These are phyloP conservation scores for Gonapodya prolifera DNA, from an alignment of 192 early-diverging fungal species.

Conservation along the genomic window DNA sequence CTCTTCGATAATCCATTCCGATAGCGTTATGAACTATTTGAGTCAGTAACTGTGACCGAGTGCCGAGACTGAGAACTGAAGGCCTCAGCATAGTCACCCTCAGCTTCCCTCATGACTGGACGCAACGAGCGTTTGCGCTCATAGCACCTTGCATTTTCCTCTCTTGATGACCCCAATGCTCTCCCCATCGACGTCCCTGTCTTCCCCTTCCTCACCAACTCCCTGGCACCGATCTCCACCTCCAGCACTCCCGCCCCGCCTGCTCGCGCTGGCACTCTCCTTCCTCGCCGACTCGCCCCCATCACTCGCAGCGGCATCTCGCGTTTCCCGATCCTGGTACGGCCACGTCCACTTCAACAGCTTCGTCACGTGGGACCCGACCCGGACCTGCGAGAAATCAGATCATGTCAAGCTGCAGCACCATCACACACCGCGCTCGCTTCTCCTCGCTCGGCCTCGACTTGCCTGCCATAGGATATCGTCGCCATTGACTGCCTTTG, in stretches of 20 bases:
- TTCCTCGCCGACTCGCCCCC: neutral
- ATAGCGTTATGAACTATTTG: too few relatives aligned
- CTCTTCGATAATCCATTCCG: too few relatives aligned
- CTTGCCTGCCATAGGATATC: neutral
- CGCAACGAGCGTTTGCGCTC: too few relatives aligned
- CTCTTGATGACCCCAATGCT: too few relatives aligned
- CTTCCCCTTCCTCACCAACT: neutral
- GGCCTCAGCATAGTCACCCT: too few relatives aligned
- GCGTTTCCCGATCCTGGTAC: neutral
- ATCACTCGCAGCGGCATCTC: neutral
- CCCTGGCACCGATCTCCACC: neutral
- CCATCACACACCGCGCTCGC: neutral
- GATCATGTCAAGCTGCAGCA: too few relatives aligned
- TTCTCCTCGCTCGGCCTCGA: neutral
- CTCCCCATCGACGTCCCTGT: neutral
- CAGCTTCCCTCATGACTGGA: too few relatives aligned
- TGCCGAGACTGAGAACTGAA: too few relatives aligned
- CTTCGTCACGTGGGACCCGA: too few relatives aligned
- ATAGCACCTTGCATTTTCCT: too few relatives aligned
- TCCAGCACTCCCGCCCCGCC: neutral
- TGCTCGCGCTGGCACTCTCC: neutral
- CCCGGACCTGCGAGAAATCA: too few relatives aligned
- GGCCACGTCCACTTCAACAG: neutral
- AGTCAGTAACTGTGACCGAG: too few relatives aligned
- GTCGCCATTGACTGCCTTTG: neutral